These are phyloP conservation scores for Cyberlindnera maritima DNA, from an alignment of 805 yeast genomes.

Conservation along the genomic window DNA sequence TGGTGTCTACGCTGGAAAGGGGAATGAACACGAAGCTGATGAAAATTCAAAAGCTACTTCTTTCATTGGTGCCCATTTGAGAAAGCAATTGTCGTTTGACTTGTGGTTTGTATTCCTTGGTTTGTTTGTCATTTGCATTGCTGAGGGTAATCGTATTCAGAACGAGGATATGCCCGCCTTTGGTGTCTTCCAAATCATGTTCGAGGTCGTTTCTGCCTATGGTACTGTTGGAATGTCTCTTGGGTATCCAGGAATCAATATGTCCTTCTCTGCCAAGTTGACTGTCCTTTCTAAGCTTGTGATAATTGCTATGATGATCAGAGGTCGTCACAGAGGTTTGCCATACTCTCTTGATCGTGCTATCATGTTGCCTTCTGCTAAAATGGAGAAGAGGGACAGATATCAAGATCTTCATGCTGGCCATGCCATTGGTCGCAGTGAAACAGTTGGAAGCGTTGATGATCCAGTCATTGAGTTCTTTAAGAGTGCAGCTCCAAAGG, in stretches of 20 bases:
- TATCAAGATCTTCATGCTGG: slow-evolving; percentile 31
- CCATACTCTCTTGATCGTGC: slow-evolving; percentile 95
- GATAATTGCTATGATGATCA: slow-evolving; percentile 82
- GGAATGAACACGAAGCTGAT: slow-evolving; percentile 13
- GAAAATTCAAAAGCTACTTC: slow-evolving; percentile 47
- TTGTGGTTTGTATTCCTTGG: slow-evolving; percentile 92
- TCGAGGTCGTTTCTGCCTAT: slow-evolving; percentile 91
- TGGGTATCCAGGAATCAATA: slow-evolving; percentile 67
- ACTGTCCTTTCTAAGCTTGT: slow-evolving; percentile 74
- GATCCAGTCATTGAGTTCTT: slow-evolving; percentile 30
- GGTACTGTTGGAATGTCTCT: slow-evolving; percentile 94
- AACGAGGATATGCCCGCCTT: slow-evolving; percentile 47
- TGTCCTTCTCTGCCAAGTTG: slow-evolving; percentile 76
- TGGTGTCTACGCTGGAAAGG: slow-evolving; percentile 60
- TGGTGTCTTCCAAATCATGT: slow-evolving; percentile 68
- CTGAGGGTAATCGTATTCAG: slow-evolving; percentile 66
- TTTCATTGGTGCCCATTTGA: slow-evolving; percentile 81
- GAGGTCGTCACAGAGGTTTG: slow-evolving; percentile 96
- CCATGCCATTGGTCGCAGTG: slow-evolving; percentile 13
- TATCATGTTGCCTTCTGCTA: slow-evolving; percentile 75
- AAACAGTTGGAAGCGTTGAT: slow-evolving; percentile 22
- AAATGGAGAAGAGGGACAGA: slow-evolving; percentile 58
- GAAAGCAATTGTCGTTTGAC: slow-evolving; percentile 91
- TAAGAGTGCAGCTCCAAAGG: slow-evolving; percentile 29
- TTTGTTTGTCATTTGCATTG: slow-evolving; percentile 79